A percentile compares a stretch with the other conserved stretches of the same genome.
phyloP scores from a whole-genome alignment of 129 eudicot genomes.

The Flaveria robusta region DNA sequence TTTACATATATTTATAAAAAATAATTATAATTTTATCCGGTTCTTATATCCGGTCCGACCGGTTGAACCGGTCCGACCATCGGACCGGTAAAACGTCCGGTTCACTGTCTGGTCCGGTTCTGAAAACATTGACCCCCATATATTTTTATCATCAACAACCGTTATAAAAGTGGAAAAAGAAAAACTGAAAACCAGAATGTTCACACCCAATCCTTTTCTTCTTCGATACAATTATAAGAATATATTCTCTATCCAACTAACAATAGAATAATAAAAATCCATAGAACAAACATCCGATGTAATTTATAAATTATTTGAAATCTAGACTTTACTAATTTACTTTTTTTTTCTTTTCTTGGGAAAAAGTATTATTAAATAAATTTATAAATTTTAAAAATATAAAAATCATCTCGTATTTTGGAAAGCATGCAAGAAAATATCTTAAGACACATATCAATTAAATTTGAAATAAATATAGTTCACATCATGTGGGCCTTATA shows the following conservation, averaged over 20 bases:
- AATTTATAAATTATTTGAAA: not conserved
- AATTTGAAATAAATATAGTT: constrained; percentile 30
- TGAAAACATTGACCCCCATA: no score
- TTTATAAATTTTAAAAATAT: constrained; percentile 1
- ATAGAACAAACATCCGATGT: not conserved
- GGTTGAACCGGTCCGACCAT: no score
- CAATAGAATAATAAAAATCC: not conserved
- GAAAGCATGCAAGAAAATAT: constrained; percentile 16
- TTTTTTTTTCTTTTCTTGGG: not conserved
- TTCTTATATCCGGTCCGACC: no score
- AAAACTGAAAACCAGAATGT: not conserved
- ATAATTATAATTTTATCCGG: no score
- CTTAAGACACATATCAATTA: constrained; percentile 25
- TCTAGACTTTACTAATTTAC: not conserved
- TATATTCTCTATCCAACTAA: not conserved
- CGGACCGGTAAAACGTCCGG: no score
- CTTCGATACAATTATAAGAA: constrained; percentile 7
- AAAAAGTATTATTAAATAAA: not conserved
- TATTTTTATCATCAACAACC: not conserved
- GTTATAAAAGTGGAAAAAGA: not conserved
- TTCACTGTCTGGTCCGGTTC: no score
- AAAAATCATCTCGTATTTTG: not conserved
- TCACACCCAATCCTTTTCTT: not conserved
- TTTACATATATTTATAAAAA: no score
- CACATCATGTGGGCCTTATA: constrained; percentile 38